phyloP scores from a whole-genome alignment of 1,139 yeast genomes.

The Kodamaea suecica region DNA sequence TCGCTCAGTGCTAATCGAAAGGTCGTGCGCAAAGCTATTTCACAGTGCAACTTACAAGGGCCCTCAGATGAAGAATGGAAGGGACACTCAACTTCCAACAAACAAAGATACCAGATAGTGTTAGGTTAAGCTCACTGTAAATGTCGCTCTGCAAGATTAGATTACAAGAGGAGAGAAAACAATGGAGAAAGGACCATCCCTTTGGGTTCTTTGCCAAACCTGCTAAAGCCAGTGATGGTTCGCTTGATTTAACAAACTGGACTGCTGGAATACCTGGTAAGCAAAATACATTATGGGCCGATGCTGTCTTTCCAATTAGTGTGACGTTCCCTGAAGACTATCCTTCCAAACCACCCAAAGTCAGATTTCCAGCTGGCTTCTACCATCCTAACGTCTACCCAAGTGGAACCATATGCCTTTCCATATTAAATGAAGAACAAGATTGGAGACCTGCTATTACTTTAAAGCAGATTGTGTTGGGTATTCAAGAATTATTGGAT shows the following conservation, averaged over 20 bases:
- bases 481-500: conserved; percentile 87
- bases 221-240: conserved; percentile 68
- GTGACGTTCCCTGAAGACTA: conserved; percentile 84
- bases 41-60: neutral
- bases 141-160: conserved; percentile 69
- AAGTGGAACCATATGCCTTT: conserved; percentile 90
- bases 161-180: conserved; percentile 84
- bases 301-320: conserved; percentile 84
- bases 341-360: conserved; percentile 96
- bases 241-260: conserved; percentile 84
- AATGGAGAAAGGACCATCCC: conserved; percentile 98
- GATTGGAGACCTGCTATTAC: conserved; percentile 99
- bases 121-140: too few species aligned
- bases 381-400: conserved; percentile 98
- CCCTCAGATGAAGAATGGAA: too few species aligned
- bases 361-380: conserved; percentile 80
- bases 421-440: conserved; percentile 90
- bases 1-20: too few species aligned
- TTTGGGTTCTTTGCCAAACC: conserved; percentile 97
- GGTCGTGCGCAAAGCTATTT: conserved; percentile 1
- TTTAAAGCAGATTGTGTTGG: conserved; percentile 82
- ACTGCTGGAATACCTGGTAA: conserved; percentile 95
- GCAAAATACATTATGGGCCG: conserved; percentile 80
- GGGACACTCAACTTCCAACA: neutral
- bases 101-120: neutral